Percentiles rank a stretch among this genome's conserved stretches.
Evolutionary conservation across 2,329 filamentous ascomycete species (phyloP).

Genomic region (Fusarium transvaalense): DNA sequence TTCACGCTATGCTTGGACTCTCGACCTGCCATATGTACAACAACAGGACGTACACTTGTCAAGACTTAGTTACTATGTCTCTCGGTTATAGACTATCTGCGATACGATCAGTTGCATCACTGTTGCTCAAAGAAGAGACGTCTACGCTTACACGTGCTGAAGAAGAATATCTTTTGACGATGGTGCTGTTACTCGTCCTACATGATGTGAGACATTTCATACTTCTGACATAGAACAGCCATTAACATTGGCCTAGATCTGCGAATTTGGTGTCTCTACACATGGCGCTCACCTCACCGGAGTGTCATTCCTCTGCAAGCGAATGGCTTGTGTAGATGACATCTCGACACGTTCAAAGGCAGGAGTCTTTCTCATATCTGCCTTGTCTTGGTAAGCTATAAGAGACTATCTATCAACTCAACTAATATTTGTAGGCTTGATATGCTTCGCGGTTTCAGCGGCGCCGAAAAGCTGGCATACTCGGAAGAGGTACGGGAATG

Average conservation of each 20-base stretch:
- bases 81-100: slow-evolving; percentile 44
- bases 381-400: slow-evolving; percentile 41
- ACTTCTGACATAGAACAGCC: fast-evolving
- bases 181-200: slow-evolving; percentile 45
- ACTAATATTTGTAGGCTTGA: slow-evolving; percentile 43
- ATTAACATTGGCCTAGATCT: slow-evolving; percentile 34
- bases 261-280: slow-evolving; percentile 45
- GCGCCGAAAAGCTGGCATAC: slow-evolving; percentile 50
- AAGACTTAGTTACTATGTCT: slow-evolving; percentile 27
- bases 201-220: slow-evolving; percentile 39
- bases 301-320: slow-evolving; percentile 46
- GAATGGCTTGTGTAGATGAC: slow-evolving; percentile 32
- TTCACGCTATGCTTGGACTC: slow-evolving; percentile 48
- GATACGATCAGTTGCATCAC: slow-evolving; percentile 34
- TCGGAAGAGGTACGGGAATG: slow-evolving; percentile 42
- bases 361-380: slow-evolving; percentile 45
- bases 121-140: slow-evolving; percentile 37
- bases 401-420: fast-evolving
- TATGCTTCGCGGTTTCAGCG: slow-evolving; percentile 49
- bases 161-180: slow-evolving; percentile 44
- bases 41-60: slow-evolving; percentile 20
- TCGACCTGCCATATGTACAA: slow-evolving; percentile 45
- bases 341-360: slow-evolving; percentile 32
- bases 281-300: slow-evolving; percentile 49
- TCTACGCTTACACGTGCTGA: slow-evolving; percentile 25